These are phyloP conservation scores for Simplicillium aogashimaense DNA, from an alignment of 2,329 filamentous ascomycete genomes.

Conservation along the genomic window DNA sequence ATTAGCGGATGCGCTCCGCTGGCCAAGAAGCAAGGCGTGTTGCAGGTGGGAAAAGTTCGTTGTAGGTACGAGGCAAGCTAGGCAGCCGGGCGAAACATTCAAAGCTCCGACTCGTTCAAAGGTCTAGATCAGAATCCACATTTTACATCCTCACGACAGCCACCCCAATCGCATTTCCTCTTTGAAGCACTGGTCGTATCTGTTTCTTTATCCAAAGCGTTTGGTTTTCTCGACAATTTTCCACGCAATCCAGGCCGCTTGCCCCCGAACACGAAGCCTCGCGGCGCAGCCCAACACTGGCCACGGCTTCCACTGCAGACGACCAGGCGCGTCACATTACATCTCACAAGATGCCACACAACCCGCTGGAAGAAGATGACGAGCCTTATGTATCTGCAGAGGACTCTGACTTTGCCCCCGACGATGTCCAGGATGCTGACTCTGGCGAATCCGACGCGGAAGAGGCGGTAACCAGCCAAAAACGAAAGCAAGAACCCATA, in stretches of 20 bases:
- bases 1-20: background rate
- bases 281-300: too few species aligned
- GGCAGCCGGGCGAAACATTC: background rate
- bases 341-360: slow-evolving; percentile 29
- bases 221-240: too few species aligned
- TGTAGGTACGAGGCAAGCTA: slow-evolving; percentile 4
- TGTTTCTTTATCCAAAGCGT: too few species aligned
- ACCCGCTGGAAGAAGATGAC: slow-evolving; percentile 32
- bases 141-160: background rate
- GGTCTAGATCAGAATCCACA: background rate
- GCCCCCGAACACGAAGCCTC: too few species aligned
- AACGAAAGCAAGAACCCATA: slow-evolving; percentile 7
- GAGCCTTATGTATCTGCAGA: slow-evolving; percentile 59
- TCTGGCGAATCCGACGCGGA: slow-evolving; percentile 29
- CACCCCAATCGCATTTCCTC: too few species aligned
- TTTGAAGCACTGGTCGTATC: too few species aligned
- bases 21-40: slow-evolving; percentile 4
- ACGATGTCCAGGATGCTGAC: slow-evolving; percentile 38
- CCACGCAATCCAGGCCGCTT: too few species aligned
- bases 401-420: slow-evolving; percentile 65
- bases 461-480: slow-evolving; percentile 12
- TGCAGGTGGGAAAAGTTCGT: slow-evolving; percentile 7
- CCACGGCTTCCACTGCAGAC: too few species aligned
- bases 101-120: background rate
- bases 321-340: background rate